A percentile compares a stretch with the other conserved stretches of the same genome.
These are phyloP conservation scores for Pancytospora epiphaga DNA, from an alignment of 371 early-diverging fungal species.

Conservation along the genomic window DNA sequence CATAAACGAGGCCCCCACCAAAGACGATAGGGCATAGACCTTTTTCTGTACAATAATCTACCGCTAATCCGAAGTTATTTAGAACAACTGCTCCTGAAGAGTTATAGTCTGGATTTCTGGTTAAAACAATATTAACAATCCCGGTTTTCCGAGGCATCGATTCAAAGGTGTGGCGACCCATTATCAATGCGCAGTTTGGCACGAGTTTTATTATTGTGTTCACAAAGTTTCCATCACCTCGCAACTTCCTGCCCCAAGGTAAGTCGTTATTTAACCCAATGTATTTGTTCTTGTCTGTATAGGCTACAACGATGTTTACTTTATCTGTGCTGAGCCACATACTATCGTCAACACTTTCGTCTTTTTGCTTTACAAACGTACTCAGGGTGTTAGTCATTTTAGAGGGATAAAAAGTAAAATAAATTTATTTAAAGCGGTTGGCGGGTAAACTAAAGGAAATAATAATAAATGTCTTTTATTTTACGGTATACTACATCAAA, in stretches of 20 bases:
- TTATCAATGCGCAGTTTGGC: slow-evolving; percentile 3
- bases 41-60: slow-evolving; percentile 9
- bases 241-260: slow-evolving; percentile 28
- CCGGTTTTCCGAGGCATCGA: background rate
- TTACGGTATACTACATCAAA: too few relatives aligned
- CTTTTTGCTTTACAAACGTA: background rate
- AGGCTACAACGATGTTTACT: slow-evolving; percentile 27
- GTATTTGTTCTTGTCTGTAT: slow-evolving; percentile 21
- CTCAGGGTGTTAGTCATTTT: too few relatives aligned
- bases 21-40: slow-evolving; percentile 12
- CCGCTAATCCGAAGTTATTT: slow-evolving; percentile 5
- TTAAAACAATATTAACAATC: slow-evolving; percentile 13
- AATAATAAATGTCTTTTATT: too few relatives aligned
- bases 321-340: slow-evolving; percentile 3
- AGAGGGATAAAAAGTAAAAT: background rate
- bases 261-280: slow-evolving; percentile 16
- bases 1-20: slow-evolving; percentile 22
- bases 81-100: background rate
- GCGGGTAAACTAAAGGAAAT: too few relatives aligned
- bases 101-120: background rate
- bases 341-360: background rate
- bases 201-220: slow-evolving; percentile 12
- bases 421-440: too few relatives aligned
- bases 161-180: slow-evolving; percentile 35
- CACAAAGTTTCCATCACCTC: slow-evolving; percentile 23